A percentile compares a stretch with the other conserved stretches of the same genome.
Evolutionary conservation across 177 flowering plant genomes (phyloP).

Genomic region (Vitis hybrid): DNA sequence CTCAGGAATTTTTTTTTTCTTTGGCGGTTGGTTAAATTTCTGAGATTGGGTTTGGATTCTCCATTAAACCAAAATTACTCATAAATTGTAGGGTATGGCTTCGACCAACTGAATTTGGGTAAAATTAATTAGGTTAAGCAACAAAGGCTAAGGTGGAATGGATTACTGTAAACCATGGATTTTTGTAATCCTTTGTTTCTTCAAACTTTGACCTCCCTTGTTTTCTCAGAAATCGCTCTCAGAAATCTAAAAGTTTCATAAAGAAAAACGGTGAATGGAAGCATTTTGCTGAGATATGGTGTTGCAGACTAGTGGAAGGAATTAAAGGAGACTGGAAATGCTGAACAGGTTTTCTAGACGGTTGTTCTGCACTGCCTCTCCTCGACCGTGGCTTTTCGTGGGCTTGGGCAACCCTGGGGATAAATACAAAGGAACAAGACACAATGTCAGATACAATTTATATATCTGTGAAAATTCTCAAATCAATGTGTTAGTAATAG

Average conservation of each 20-base stretch:
- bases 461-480: not conserved
- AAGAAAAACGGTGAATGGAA: not conserved
- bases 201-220: not conserved
- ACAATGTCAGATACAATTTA: constrained; percentile 50
- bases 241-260: not conserved
- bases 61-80: too few relatives aligned
- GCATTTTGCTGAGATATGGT: not conserved
- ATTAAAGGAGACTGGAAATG: constrained; percentile 22
- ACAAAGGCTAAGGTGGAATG: too few relatives aligned
- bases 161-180: too few relatives aligned
- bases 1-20: too few relatives aligned
- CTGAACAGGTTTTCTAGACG: constrained; percentile 31
- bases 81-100: too few relatives aligned
- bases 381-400: constrained; percentile 90
- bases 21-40: too few relatives aligned
- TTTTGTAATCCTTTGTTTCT: too few relatives aligned
- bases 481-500: not conserved
- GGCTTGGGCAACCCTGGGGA: constrained; percentile 97
- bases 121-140: too few relatives aligned
- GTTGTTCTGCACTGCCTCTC: constrained; percentile 38
- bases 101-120: too few relatives aligned
- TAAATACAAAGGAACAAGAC: constrained; percentile 83
- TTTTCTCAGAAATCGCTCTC: not conserved
- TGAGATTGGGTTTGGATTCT: too few relatives aligned
- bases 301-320: not conserved